Conservation (phyloP, 345 rosid species). For the Psidium friedrichsthalianum region DNA sequence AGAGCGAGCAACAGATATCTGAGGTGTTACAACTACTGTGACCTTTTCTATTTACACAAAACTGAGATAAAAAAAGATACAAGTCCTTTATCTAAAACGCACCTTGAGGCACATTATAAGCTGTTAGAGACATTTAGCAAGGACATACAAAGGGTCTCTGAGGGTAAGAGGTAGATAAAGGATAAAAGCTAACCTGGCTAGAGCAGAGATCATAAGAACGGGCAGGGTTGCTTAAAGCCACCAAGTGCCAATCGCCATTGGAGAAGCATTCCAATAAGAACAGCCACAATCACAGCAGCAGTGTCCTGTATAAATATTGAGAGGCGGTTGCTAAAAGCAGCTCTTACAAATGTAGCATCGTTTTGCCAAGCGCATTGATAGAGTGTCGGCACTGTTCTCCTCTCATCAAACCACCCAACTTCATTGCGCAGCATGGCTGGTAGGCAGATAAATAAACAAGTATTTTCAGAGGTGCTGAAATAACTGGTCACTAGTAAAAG, state of each 20-base stretch:
- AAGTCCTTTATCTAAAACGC: background rate
- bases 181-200: background rate
- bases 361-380: conserved; percentile 99
- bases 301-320: conserved; percentile 94
- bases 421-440: conserved; percentile 98
- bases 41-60: background rate
- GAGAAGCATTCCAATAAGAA: conserved; percentile 79
- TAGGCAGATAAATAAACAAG: background rate
- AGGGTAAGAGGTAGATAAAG: background rate
- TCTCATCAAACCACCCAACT: conserved; percentile 99
- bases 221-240: conserved; percentile 95
- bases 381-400: conserved; percentile 87
- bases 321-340: conserved; percentile 97
- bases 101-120: background rate
- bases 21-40: background rate
- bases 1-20: background rate
- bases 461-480: background rate
- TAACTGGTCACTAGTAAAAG: background rate
- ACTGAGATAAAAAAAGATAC: background rate
- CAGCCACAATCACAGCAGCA: conserved; percentile 83
- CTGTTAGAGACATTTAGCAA: background rate
- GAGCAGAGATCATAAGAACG: conserved; percentile 71
- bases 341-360: conserved; percentile 99
- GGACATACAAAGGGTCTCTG: background rate
- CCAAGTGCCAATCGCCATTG: conserved; percentile 92